These are phyloP conservation scores for Lactuca sativa DNA, from an alignment of 129 eudicot genomes.

Conservation along the genomic window DNA sequence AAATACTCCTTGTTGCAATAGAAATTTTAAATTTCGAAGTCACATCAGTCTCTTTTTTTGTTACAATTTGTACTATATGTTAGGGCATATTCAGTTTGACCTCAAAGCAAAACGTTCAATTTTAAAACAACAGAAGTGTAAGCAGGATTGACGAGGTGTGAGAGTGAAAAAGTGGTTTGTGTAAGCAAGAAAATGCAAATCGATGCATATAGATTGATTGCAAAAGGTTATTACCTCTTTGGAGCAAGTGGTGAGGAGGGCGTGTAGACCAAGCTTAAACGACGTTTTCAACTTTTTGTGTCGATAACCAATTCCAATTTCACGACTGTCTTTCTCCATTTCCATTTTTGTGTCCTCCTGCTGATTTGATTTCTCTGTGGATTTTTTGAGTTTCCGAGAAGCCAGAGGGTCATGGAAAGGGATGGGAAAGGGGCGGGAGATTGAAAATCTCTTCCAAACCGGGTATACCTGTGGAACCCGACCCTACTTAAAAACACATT, in stretches of 20 bases:
- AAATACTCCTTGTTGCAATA: not conserved
- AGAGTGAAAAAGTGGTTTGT: not conserved
- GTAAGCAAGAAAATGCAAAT: not conserved
- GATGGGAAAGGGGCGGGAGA: too few species aligned
- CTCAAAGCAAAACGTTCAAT: not conserved
- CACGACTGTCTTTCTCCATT: conserved; percentile 33
- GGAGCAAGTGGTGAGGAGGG: conserved; percentile 57
- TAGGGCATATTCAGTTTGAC: not conserved
- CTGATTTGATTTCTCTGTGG: too few species aligned
- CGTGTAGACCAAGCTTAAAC: conserved; percentile 41
- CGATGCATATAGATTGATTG: not conserved
- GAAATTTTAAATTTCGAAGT: not conserved
- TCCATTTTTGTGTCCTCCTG: conserved; percentile 30
- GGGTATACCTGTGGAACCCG: too few species aligned
- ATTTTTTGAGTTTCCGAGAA: too few species aligned
- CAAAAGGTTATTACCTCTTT: conserved; percentile 43
- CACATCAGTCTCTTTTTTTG: not conserved
- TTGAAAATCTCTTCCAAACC: too few species aligned
- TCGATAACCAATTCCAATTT: conserved; percentile 23
- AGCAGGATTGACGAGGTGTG: not conserved
- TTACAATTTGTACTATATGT: not conserved
- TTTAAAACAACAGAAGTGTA: not conserved
- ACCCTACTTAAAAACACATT: too few species aligned
- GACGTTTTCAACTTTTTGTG: conserved; percentile 44
- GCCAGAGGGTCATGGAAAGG: too few species aligned